phyloP scores from a whole-genome alignment of 345 rosid genomes.

The Euphorbia peplus region DNA sequence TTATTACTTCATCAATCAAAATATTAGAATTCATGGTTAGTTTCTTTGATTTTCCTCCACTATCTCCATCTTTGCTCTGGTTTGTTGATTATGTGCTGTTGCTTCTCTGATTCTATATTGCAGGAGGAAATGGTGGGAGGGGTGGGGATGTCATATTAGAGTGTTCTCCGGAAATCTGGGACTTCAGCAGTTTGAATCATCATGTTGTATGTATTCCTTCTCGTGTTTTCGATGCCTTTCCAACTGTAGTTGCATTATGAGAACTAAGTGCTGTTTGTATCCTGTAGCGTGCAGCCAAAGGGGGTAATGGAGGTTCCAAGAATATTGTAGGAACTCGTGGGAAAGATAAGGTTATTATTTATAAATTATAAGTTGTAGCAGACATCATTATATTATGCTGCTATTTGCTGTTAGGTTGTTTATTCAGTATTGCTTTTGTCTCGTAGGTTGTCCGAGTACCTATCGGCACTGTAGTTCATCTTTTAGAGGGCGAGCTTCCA shows the following conservation, averaged over 20 bases:
- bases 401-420: slow-evolving; percentile 12
- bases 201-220: slow-evolving; percentile 57
- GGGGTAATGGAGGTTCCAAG: slow-evolving; percentile 80
- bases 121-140: slow-evolving; percentile 96
- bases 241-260: not conserved
- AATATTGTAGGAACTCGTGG: slow-evolving; percentile 87
- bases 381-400: slow-evolving; percentile 13
- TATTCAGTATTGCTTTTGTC: slow-evolving; percentile 8
- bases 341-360: slow-evolving; percentile 65
- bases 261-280: not conserved
- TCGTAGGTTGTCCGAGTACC: slow-evolving; percentile 75
- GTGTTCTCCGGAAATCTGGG: slow-evolving; percentile 83
- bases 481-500: slow-evolving; percentile 68
- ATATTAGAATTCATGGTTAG: not conserved
- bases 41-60: not conserved
- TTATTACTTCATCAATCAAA: not conserved
- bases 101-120: slow-evolving; percentile 22
- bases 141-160: slow-evolving; percentile 93
- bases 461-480: slow-evolving; percentile 87
- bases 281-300: slow-evolving; percentile 68
- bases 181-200: slow-evolving; percentile 80
- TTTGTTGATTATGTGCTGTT: not conserved
- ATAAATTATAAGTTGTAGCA: not conserved
- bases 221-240: not conserved
- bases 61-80: not conserved